These are phyloP conservation scores for Lepraria neglecta DNA, from an alignment of 495 filamentous ascomycete genomes.

Conservation along the genomic window DNA sequence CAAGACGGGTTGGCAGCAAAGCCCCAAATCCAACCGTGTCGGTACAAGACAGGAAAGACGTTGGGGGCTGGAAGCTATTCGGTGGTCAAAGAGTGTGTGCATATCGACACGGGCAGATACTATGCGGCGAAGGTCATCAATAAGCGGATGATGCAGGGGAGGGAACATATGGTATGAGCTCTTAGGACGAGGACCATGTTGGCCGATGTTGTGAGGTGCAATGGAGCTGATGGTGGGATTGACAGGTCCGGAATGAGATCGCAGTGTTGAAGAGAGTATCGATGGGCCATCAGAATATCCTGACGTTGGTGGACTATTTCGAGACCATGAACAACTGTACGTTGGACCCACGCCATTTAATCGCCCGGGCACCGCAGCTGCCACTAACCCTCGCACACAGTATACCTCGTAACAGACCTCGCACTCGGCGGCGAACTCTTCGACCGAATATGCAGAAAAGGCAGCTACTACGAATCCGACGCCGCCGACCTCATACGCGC, in stretches of 20 bases:
- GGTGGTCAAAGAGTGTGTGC: constrained; percentile 98
- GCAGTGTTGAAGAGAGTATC: constrained; percentile 93
- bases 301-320: constrained; percentile 97
- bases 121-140: constrained; percentile 99
- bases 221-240: constrained; percentile 11
- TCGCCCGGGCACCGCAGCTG: background rate
- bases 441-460: constrained; percentile 96
- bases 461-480: constrained; percentile 95
- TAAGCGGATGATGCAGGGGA: constrained; percentile 93
- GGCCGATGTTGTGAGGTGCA: background rate
- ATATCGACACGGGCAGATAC: constrained; percentile 95
- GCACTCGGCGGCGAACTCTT: constrained; percentile 95
- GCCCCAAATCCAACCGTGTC: constrained; percentile 67
- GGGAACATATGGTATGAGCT: constrained; percentile 86
- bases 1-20: constrained; percentile 29
- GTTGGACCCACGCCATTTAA: constrained; percentile 15
- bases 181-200: background rate
- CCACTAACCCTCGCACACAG: constrained; percentile 34
- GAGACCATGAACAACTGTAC: constrained; percentile 97
- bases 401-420: constrained; percentile 96
- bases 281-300: constrained; percentile 96
- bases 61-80: constrained; percentile 94
- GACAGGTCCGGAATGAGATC: constrained; percentile 92
- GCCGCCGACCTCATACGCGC: constrained; percentile 92
- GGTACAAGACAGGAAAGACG: constrained; percentile 98